phyloP scores from a whole-genome alignment of 164 flowering plant species.

The Malania oleifera region DNA sequence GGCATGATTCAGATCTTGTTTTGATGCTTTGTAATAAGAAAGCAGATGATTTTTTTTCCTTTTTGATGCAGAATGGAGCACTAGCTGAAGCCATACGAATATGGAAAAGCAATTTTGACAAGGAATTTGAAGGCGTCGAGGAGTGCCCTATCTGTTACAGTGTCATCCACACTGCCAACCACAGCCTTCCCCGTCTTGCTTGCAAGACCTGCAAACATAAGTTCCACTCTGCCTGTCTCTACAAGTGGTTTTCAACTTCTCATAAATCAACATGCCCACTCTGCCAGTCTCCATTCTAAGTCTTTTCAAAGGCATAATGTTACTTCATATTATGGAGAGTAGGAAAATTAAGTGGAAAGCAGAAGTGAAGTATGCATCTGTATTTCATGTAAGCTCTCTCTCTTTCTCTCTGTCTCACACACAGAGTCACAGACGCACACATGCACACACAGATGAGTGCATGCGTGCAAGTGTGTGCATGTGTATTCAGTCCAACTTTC shows the following conservation, averaged over 20 bases:
- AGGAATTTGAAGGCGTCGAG: constrained; percentile 92
- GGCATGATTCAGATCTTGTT: background rate
- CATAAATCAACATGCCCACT: constrained; percentile 92
- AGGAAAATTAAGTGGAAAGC: too few species aligned
- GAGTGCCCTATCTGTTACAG: constrained; percentile 99
- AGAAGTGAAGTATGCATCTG: too few species aligned
- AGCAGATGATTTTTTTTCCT: constrained; percentile 5
- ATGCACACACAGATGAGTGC: too few species aligned
- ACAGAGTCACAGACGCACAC: too few species aligned
- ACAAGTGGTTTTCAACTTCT: constrained; percentile 97
- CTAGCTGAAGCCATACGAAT: constrained; percentile 80
- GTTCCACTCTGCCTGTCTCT: constrained; percentile 90
- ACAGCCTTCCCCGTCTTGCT: constrained; percentile 84
- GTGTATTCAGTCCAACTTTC: too few species aligned
- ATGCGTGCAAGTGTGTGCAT: too few species aligned
- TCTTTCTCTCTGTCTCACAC: too few species aligned
- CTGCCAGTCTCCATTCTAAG: constrained; percentile 86
- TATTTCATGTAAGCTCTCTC: too few species aligned
- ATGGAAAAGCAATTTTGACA: constrained; percentile 92
- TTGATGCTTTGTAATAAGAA: background rate
- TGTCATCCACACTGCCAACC: constrained; percentile 79
- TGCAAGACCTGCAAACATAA: constrained; percentile 99
- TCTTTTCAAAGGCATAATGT: background rate
- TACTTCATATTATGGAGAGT: too few species aligned
- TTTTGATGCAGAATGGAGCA: constrained; percentile 76